Conservation (phyloP, 1,284 basidiomycete genomes). For the Ceratorhiza oryzae-sativae region DNA sequence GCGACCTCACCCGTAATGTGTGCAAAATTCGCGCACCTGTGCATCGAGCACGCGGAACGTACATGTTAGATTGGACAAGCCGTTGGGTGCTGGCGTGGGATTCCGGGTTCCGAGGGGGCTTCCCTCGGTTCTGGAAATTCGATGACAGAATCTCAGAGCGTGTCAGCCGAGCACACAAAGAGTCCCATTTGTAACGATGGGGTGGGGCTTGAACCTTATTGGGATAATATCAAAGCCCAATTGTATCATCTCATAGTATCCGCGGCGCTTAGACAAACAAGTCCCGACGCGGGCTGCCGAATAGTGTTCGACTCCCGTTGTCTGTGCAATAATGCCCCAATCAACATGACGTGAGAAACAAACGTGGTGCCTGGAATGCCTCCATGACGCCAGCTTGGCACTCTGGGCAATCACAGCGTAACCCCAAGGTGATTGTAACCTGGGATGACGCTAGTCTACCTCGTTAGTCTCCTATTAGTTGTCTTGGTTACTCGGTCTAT, state of each 20-base stretch:
- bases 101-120: background rate
- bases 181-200: too few species aligned
- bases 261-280: conserved; percentile 12
- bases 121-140: background rate
- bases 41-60: background rate
- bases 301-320: too few species aligned
- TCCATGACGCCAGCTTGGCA: background rate
- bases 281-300: too few species aligned
- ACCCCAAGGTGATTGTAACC: too few species aligned
- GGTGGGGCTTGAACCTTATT: background rate
- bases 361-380: background rate
- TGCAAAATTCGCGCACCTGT: conserved; percentile 18
- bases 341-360: too few species aligned
- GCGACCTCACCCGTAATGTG: background rate
- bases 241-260: background rate
- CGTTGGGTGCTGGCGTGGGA: background rate
- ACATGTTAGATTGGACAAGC: background rate
- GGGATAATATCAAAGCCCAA: background rate
- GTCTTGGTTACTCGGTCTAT: too few species aligned
- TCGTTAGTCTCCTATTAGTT: too few species aligned
- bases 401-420: too few species aligned
- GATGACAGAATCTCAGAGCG: too few species aligned
- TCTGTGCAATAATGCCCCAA: too few species aligned
- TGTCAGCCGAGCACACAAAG: too few species aligned
- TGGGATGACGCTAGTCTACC: too few species aligned